Conservation (phyloP, 768 basidiomycete genomes). For the Candolleomyces eurysporus region DNA sequence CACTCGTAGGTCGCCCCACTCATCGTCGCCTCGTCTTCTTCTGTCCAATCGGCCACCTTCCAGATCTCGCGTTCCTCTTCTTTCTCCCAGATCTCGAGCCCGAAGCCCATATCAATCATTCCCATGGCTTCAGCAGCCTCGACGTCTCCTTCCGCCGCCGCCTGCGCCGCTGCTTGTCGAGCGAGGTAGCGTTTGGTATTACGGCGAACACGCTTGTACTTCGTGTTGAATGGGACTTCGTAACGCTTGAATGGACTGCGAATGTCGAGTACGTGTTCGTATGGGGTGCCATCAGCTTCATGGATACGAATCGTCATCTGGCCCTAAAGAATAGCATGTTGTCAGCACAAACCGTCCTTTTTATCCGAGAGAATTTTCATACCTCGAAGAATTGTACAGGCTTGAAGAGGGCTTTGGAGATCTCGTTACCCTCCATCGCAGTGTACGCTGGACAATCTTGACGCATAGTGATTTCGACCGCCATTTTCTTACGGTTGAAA, state of each 20-base stretch:
- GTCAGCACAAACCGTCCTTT: neutral
- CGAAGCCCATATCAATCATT: slow-evolving; percentile 93
- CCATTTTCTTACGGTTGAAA: slow-evolving; percentile 98
- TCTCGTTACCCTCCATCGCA: slow-evolving; percentile 67
- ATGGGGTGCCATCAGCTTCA: slow-evolving; percentile 98
- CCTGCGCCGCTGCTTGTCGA: slow-evolving; percentile 88
- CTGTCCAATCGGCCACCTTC: slow-evolving; percentile 98
- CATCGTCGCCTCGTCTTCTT: slow-evolving; percentile 93
- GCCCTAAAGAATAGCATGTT: slow-evolving; percentile 49
- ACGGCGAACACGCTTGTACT: slow-evolving; percentile 93
- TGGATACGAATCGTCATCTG: slow-evolving; percentile 99
- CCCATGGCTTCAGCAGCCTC: slow-evolving; percentile 94
- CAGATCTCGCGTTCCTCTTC: slow-evolving; percentile 89
- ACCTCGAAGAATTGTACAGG: slow-evolving; percentile 92
- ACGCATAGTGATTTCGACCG: slow-evolving; percentile 92
- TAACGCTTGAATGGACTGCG: slow-evolving; percentile 86
- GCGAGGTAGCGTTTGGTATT: slow-evolving; percentile 96
- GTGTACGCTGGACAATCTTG: slow-evolving; percentile 82
- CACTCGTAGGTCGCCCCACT: slow-evolving; percentile 97
- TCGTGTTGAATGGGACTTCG: slow-evolving; percentile 97
- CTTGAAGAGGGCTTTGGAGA: slow-evolving; percentile 63
- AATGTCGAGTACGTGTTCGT: slow-evolving; percentile 96
- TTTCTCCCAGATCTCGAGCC: slow-evolving; percentile 94
- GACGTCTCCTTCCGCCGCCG: slow-evolving; percentile 87
- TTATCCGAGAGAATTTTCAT: slow-evolving; percentile 6